Conservation (phyloP, 1,284 basidiomycete genomes). For the Tausonia pullulans region DNA sequence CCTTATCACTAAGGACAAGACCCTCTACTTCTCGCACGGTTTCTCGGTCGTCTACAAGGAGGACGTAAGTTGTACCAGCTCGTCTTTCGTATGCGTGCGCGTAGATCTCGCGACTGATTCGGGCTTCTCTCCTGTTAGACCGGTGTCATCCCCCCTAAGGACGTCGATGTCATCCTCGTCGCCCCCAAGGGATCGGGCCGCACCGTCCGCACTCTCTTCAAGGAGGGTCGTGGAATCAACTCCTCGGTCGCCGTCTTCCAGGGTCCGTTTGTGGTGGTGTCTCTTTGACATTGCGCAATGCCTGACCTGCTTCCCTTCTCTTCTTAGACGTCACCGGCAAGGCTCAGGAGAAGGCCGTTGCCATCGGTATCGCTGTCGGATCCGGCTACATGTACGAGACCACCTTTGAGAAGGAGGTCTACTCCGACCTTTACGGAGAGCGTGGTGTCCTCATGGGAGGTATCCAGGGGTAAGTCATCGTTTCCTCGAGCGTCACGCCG, state of each 20-base stretch:
- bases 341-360: constrained; percentile 93
- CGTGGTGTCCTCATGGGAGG: constrained; percentile 60
- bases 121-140: constrained; percentile 39
- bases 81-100: not conserved
- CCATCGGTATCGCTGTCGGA: constrained; percentile 87
- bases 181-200: constrained; percentile 98
- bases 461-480: constrained; percentile 41
- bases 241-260: constrained; percentile 76
- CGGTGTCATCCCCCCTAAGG: constrained; percentile 76
- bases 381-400: constrained; percentile 98
- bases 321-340: constrained; percentile 86
- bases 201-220: constrained; percentile 98
- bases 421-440: constrained; percentile 98
- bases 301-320: constrained; percentile 38
- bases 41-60: constrained; percentile 99
- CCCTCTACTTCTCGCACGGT: constrained; percentile 98
- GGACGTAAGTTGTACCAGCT: constrained; percentile 40
- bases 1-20: constrained; percentile 97
- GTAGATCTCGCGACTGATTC: not conserved
- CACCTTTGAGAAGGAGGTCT: constrained; percentile 98
- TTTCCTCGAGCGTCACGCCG: not conserved
- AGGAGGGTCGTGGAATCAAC: constrained; percentile 98
- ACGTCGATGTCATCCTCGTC: constrained; percentile 98
- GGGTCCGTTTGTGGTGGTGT: constrained; percentile 10
- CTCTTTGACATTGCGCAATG: not conserved